phyloP scores from a whole-genome alignment of 306 rosid genomes.

The Hippophae tibetana region DNA sequence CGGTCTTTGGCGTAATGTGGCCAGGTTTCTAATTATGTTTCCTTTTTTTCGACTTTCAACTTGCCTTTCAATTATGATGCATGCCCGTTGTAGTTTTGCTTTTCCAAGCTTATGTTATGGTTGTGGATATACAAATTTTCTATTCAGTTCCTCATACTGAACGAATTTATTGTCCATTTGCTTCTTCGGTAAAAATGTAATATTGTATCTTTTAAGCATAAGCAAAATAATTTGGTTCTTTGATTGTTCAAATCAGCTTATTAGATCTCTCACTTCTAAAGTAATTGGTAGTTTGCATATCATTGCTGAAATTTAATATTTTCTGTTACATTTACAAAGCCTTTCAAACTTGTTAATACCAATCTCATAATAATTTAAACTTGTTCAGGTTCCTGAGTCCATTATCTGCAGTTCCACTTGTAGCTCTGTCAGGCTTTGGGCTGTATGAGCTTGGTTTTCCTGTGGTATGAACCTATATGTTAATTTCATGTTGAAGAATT shows the following conservation, averaged over 20 bases:
- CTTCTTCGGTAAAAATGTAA: not conserved
- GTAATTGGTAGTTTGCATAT: not conserved
- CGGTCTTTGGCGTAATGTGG: conserved; percentile 97
- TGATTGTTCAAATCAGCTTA: not conserved
- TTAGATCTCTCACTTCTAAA: not conserved
- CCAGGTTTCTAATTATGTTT: conserved; percentile 41
- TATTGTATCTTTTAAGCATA: not conserved
- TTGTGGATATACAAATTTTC: not conserved
- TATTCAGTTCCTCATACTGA: not conserved
- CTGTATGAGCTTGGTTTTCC: conserved; percentile 82
- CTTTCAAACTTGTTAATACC: conserved; percentile 8
- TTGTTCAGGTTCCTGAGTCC: conserved; percentile 77
- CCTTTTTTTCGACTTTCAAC: not conserved
- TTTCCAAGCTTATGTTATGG: not conserved
- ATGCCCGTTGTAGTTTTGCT: too few relatives aligned
- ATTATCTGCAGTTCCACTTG: conserved; percentile 80
- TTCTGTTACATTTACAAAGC: not conserved
- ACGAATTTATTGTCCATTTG: not conserved
- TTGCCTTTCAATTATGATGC: conserved; percentile 2
- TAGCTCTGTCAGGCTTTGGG: conserved; percentile 84
- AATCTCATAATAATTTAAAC: conserved; percentile 16
- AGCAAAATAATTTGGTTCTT: not conserved
- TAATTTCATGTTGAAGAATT: not conserved
- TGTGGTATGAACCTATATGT: conserved; percentile 42
- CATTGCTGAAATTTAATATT: not conserved